Base-by-base conservation (phyloP, 2,329 filamentous ascomycete genomes). In the Colletotrichum spinosum region DNA sequence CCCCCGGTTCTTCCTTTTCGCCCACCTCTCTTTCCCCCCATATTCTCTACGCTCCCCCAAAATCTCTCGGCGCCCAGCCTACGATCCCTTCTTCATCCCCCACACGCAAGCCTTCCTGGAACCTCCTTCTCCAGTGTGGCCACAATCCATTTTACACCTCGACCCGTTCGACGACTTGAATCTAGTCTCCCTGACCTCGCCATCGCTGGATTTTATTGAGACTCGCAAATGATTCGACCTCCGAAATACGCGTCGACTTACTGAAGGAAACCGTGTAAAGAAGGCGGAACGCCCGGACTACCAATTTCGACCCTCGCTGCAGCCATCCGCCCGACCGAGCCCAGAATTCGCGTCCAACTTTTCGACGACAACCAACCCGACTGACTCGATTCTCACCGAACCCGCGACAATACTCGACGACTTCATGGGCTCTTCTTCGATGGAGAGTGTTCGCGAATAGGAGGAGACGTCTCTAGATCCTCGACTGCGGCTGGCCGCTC, bases 391-490 rank as follows among this genome's bases (percentile, higher is more conserved):
- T 6, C 45, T 51, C 8, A 56, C 53, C 51, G 52, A 50, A 35
- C 45, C 60, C 15, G 44, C 42, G 54, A 58, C 55, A 46, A 35
- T 15, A 25, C 41, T 41, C 44, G 54, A 67, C 60, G 44, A 58
- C 38, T 68, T 61, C 42, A 46, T 55, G 60, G 50, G 60, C 17
- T 55, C 63, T 75, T 75, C 25, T 25, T 5, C 74, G 71, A 78
- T 78, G 76, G 76, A 74, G 75, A 72, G 65, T 69, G 65, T 59
- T 65, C 69, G 69, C 53, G 70, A 72, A 71, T 55, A 63, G 44
- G 62, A 62, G 56, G 50, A 56, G 54, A 42, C 41, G 67, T 69
- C 69, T 51, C 66, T 49, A 54, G 50, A 61, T 63, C 58, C 51
- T 64, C 52, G 64, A 63, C 68, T 68, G 72, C 72, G 72, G 70